Evolutionary conservation across 176 grass and related monocot species (phyloP).

Genomic region (Sorghum bicolor): Sorghum_bicolor_NCBIv3 NC_012871.2:23126001-23126500

Average conservation of each 20-base stretch:
- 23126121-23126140: not conserved
- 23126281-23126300: too few species aligned
- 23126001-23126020: constrained; percentile 4
- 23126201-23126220: not conserved
- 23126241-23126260: not conserved
- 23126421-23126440: too few species aligned
- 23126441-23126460: too few species aligned
- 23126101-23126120: not conserved
- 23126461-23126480: too few species aligned
- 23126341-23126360: too few species aligned
- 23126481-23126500: too few species aligned
- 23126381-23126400: too few species aligned
- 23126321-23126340: too few species aligned
- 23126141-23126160: not conserved
- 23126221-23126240: not conserved
- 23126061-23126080: not conserved
- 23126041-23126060: not conserved
- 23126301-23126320: too few species aligned
- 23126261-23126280: too few species aligned
- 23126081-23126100: not conserved
- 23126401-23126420: too few species aligned
- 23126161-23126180: not conserved
- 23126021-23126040: not conserved
- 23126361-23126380: too few species aligned
- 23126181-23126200: not conserved